Evolutionary conservation across 176 grass and related monocot genomes (phyloP), one percentile per base, ranked within the genome.

Genomic region (Aegilops longissima): DNA sequence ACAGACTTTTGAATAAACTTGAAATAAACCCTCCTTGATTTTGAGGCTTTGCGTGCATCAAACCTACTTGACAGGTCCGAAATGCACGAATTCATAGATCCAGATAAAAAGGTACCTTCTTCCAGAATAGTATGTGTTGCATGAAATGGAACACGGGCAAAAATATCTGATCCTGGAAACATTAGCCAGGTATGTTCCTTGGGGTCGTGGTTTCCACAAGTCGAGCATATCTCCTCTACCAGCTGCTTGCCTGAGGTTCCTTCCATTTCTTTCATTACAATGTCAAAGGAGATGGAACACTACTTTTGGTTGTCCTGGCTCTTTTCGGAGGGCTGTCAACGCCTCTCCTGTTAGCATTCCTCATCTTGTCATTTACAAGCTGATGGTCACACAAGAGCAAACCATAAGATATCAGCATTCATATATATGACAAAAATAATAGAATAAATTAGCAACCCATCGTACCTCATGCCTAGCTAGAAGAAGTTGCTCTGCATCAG

Each of bases 151-250:
- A 93, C 87, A 44, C 80, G 79, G 39, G 83, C 87, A 92, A 98
- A 98, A 68, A 92, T 93, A 86, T 98, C 95, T 61, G 89, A 93
- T 78, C 93, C 89, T 40, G 91, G 87, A 93, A 93, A 98, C 88
- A 89, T 91, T 82, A 92, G 79, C 92, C 95, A 97, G 47, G 91
- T 92, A 70, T 87, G 73, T 79, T 98, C 91, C 83, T 90, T 93
- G 14, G 91, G 72, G 61, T 95, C 77, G 11, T 98, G 87, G 65
- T 84, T 79, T 71, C 95, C 95, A 83, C 91, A 98, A 5, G 95
- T 95, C 1, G 87, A 71, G 77, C 95, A 95, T 84, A 98, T 88
- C 89, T 98, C 91, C 89, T 93, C 87, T 52, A 95, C 91, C 30
- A 98, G 80, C 74, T 85, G 83, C 79, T 87, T 93, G 66, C 79